These are phyloP conservation scores for Sugiyamaella chiloensis DNA, from an alignment of 805 yeast species.

Conservation along the genomic window DNA sequence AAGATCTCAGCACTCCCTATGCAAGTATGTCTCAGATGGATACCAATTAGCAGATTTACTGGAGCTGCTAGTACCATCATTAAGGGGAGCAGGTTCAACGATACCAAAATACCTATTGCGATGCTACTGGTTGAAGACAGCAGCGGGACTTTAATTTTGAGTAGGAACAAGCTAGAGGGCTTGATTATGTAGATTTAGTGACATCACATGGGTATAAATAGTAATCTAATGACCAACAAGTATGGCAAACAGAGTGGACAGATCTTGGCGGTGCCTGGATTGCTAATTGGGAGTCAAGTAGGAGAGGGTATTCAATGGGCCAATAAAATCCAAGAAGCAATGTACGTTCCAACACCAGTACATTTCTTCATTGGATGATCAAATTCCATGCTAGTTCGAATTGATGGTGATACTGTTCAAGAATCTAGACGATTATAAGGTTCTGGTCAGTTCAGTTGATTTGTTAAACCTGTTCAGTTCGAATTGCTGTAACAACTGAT, in stretches of 20 bases:
- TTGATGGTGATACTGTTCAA: neutral
- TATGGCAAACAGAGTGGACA: constrained; percentile 10
- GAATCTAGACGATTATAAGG: constrained; percentile 6
- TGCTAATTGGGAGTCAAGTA: constrained; percentile 3
- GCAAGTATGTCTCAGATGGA: constrained; percentile 7
- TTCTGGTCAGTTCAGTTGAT: constrained; percentile 13
- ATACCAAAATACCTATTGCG: constrained; percentile 7
- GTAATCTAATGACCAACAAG: neutral
- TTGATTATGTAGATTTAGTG: neutral
- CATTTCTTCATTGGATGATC: constrained; percentile 10
- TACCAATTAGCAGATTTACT: constrained; percentile 10
- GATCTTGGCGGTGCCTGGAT: neutral
- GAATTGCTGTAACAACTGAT: neutral
- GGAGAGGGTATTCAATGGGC: constrained; percentile 12
- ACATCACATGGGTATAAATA: constrained; percentile 6
- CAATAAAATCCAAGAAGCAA: constrained; percentile 7
- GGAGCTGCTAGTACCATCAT: constrained; percentile 2
- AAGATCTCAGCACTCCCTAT: neutral
- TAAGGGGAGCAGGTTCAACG: constrained; percentile 6
- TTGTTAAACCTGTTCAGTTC: constrained; percentile 16
- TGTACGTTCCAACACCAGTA: constrained; percentile 10
- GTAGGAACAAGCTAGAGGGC: neutral
- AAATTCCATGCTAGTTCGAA: neutral
- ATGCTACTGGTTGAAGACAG: constrained; percentile 8
- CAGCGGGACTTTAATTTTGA: constrained; percentile 5